Percentiles rank a stretch among this genome's conserved stretches.
Conservation (phyloP, 1,284 basidiomycete species). For the Ganoderma leucocontextum region DNA sequence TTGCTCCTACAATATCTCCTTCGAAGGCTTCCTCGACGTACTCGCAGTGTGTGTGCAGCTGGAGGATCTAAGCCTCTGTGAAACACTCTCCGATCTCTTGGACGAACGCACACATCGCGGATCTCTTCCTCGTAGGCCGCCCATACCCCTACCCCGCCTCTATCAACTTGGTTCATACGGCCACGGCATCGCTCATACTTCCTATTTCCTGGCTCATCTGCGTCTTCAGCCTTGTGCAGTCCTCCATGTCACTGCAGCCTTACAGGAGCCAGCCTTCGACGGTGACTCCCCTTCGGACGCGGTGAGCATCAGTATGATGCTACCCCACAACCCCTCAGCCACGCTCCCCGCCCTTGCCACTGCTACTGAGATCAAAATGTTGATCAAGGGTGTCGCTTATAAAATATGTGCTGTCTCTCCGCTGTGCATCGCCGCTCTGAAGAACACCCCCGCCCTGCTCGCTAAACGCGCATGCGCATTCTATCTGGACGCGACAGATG, state of each 20-base stretch:
- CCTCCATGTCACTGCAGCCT: not conserved
- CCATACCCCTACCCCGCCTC: not conserved
- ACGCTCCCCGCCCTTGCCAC: not conserved
- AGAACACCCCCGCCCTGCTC: too few relatives aligned
- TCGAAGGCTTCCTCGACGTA: slow-evolving; percentile 1
- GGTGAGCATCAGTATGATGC: not conserved
- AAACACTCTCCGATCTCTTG: not conserved
- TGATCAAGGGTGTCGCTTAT: too few relatives aligned
- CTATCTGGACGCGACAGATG: not conserved
- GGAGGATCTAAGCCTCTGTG: not conserved
- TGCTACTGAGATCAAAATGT: not conserved
- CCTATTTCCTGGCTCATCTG: not conserved
- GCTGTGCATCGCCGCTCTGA: not conserved
- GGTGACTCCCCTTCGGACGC: not conserved
- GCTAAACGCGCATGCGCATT: too few relatives aligned
- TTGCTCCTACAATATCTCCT: not conserved
- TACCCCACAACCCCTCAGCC: not conserved
- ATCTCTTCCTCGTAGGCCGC: not conserved
- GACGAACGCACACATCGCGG: not conserved
- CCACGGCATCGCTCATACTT: not conserved
- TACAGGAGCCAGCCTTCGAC: not conserved
- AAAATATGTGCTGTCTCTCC: too few relatives aligned
- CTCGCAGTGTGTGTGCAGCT: not conserved
- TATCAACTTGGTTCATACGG: not conserved
- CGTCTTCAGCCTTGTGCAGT: not conserved